Conservation (phyloP, 2,329 filamentous ascomycete species). For the Penicillium sp. region DNA sequence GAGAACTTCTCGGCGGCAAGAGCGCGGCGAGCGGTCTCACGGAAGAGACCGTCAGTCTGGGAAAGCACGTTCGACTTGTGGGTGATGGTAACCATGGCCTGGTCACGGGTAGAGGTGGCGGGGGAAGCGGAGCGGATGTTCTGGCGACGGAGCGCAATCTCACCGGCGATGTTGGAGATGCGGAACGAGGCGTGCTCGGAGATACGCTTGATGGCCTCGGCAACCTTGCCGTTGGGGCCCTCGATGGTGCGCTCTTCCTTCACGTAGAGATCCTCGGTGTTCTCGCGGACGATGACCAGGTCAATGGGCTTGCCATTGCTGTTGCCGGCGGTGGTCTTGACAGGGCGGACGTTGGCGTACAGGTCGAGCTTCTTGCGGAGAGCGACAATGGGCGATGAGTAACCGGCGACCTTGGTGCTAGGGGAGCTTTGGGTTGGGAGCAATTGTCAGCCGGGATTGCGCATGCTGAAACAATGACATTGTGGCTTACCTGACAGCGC, state of each 20-base stretch:
- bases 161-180: conserved; percentile 89
- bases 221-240: conserved; percentile 71
- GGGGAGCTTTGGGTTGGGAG: conserved; percentile 62
- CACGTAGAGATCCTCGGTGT: conserved; percentile 97
- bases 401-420: conserved; percentile 83
- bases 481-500: conserved; percentile 68
- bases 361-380: conserved; percentile 92
- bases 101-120: conserved; percentile 54
- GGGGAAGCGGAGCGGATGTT: conserved; percentile 64
- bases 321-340: conserved; percentile 69
- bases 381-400: conserved; percentile 94
- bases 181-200: conserved; percentile 78
- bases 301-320: conserved; percentile 66
- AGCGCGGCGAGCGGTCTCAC: conserved; percentile 70
- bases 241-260: conserved; percentile 90
- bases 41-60: conserved; percentile 95
- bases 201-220: conserved; percentile 97
- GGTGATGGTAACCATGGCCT: conserved; percentile 86
- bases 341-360: conserved; percentile 95
- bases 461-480: no score
- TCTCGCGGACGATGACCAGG: conserved; percentile 97
- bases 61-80: conserved; percentile 98
- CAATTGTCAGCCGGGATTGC: neutral
- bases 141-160: conserved; percentile 85
- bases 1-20: conserved; percentile 66